These are phyloP conservation scores for Fonsecaea multimorphosa DNA, from an alignment of 2,329 filamentous ascomycete genomes.

Conservation along the genomic window DNA sequence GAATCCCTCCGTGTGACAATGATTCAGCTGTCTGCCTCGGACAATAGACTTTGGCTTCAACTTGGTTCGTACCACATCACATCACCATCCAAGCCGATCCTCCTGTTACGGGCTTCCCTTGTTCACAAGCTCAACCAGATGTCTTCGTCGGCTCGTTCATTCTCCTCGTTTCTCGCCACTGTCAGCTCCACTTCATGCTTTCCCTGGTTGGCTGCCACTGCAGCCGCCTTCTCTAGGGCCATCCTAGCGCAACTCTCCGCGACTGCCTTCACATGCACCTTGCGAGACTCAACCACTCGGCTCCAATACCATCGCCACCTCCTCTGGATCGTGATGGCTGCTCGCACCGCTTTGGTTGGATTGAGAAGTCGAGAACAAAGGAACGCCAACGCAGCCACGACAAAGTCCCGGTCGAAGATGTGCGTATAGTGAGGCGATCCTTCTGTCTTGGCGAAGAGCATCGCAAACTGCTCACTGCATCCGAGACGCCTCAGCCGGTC, in stretches of 20 bases:
- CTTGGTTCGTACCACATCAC: not conserved
- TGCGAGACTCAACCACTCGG: conserved; percentile 41
- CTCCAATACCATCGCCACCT: conserved; percentile 51
- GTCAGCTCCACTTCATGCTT: conserved; percentile 1
- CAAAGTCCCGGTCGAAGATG: conserved; percentile 62
- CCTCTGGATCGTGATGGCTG: conserved; percentile 60
- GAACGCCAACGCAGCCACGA: conserved; percentile 63
- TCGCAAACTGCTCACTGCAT: conserved; percentile 38
- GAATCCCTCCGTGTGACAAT: not conserved
- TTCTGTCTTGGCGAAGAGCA: conserved; percentile 29
- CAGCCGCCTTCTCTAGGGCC: not conserved
- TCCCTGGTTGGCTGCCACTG: not conserved
- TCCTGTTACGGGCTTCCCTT: not conserved
- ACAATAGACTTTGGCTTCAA: not conserved
- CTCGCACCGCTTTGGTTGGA: conserved; percentile 56
- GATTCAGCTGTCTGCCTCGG: not conserved
- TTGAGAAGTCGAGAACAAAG: conserved; percentile 64
- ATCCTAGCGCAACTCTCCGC: conserved; percentile 44
- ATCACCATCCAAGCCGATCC: not conserved
- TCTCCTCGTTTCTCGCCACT: not conserved
- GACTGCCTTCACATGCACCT: conserved; percentile 46
- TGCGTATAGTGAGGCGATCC: conserved; percentile 36
- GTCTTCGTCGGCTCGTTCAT: conserved; percentile 21
- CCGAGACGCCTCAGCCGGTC: conserved; percentile 33
- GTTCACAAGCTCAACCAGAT: conserved; percentile 34